A percentile compares a stretch with the other conserved stretches of the same genome.
These are phyloP conservation scores for Casuarina glauca DNA, from an alignment of 306 rosid genomes.

Conservation along the genomic window DNA sequence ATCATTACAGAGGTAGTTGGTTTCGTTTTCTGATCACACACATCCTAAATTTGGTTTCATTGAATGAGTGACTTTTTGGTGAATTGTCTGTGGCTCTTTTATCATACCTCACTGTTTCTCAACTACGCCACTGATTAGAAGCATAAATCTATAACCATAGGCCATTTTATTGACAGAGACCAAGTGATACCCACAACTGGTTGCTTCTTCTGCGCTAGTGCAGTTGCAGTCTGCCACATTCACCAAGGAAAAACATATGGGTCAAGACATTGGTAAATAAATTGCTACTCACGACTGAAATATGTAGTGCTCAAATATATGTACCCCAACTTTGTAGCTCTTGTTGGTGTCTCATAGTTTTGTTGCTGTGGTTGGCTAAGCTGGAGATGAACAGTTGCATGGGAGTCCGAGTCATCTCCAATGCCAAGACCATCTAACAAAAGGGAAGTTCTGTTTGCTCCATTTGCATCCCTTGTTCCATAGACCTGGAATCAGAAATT, in stretches of 20 bases:
- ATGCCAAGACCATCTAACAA: slow-evolving; percentile 47
- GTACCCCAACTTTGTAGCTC: slow-evolving; percentile 69
- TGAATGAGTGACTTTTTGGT: slow-evolving; percentile 31
- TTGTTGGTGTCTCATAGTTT: slow-evolving; percentile 40
- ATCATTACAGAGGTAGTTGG: slow-evolving; percentile 40
- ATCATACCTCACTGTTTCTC: slow-evolving; percentile 26
- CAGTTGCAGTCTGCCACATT: slow-evolving; percentile 67
- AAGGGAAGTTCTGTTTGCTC: slow-evolving; percentile 41
- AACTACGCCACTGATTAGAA: slow-evolving; percentile 1
- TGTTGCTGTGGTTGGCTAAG: slow-evolving; percentile 80
- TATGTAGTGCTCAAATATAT: slow-evolving; percentile 21
- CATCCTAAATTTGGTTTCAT: slow-evolving; percentile 37
- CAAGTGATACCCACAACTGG: neutral
- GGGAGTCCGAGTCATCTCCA: slow-evolving; percentile 60
- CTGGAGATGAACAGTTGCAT: slow-evolving; percentile 72
- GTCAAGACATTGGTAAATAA: slow-evolving; percentile 33
- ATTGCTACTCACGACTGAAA: slow-evolving; percentile 23
- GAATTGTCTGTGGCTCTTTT: slow-evolving; percentile 30
- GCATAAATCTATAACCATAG: slow-evolving; percentile 18
- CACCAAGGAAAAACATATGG: slow-evolving; percentile 35
- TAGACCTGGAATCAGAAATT: slow-evolving; percentile 59
- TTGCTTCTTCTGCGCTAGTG: slow-evolving; percentile 37
- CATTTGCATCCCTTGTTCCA: slow-evolving; percentile 59
- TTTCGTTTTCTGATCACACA: slow-evolving; percentile 36
- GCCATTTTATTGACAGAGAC: slow-evolving; percentile 3